phyloP scores from a whole-genome alignment of 495 filamentous ascomycete genomes.

The Penicillium lagena region DNA sequence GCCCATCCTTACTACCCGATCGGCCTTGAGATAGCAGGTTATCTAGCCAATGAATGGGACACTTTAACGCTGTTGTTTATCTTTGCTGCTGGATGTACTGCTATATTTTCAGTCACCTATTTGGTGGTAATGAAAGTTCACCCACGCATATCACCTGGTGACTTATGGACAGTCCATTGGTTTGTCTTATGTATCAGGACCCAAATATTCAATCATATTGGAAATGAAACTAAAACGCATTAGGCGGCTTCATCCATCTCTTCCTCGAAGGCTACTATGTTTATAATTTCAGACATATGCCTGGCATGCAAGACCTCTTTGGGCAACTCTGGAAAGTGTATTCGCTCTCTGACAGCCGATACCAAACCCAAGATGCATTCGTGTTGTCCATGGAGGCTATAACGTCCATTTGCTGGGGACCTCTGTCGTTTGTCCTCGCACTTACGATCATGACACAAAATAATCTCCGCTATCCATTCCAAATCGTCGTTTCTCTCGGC shows the following conservation, averaged over 20 bases:
- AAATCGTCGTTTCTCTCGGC: slow-evolving; percentile 60
- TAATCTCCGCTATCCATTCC: slow-evolving; percentile 57
- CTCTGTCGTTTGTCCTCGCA: slow-evolving; percentile 59
- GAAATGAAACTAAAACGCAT: neutral
- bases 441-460: slow-evolving; percentile 47
- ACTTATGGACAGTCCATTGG: slow-evolving; percentile 1
- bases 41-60: slow-evolving; percentile 2
- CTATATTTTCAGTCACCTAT: neutral
- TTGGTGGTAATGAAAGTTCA: neutral
- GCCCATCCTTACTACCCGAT: neutral
- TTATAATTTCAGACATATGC: slow-evolving; percentile 45
- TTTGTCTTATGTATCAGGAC: neutral
- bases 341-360: slow-evolving; percentile 68
- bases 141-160: neutral
- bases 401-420: slow-evolving; percentile 71
- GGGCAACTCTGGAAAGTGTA: slow-evolving; percentile 83
- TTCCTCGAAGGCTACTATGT: slow-evolving; percentile 74
- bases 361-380: slow-evolving; percentile 64
- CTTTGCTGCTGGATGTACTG: neutral
- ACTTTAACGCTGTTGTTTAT: neutral
- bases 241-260: slow-evolving; percentile 58
- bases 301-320: slow-evolving; percentile 43
- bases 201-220: no score
- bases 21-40: neutral
- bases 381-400: slow-evolving; percentile 72